These are phyloP conservation scores for Tetracentron sinense DNA, from an alignment of 164 flowering plant species.

Conservation along the genomic window DNA sequence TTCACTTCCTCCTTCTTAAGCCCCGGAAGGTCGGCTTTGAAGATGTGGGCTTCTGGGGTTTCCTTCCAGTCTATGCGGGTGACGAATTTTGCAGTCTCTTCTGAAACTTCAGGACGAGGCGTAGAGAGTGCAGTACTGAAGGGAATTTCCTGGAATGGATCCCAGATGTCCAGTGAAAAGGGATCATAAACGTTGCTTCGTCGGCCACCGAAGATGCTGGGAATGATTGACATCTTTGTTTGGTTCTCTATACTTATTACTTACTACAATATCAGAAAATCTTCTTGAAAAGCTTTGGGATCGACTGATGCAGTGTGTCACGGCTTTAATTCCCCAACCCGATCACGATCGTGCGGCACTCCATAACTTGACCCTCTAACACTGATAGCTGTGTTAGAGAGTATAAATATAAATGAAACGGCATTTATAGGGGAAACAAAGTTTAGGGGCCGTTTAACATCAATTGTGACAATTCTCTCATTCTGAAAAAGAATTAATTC, in stretches of 20 bases:
- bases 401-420: too few species aligned
- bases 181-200: background rate
- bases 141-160: background rate
- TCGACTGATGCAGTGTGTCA: too few species aligned
- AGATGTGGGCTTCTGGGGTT: background rate
- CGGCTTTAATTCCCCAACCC: too few species aligned
- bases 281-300: too few species aligned
- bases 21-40: conserved; percentile 1
- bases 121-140: background rate
- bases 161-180: background rate
- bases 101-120: background rate
- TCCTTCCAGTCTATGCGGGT: conserved; percentile 1
- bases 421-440: too few species aligned
- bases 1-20: conserved; percentile 5
- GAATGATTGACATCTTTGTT: background rate
- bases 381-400: too few species aligned
- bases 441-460: too few species aligned
- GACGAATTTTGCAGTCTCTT: background rate
- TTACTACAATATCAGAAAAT: too few species aligned
- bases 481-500: too few species aligned
- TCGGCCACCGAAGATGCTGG: background rate
- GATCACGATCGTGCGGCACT: too few species aligned
- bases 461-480: too few species aligned
- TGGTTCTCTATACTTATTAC: background rate
- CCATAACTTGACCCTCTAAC: too few species aligned